phyloP scores from a whole-genome alignment of 257 asterid species.

The Solanum commersonii region DNA sequence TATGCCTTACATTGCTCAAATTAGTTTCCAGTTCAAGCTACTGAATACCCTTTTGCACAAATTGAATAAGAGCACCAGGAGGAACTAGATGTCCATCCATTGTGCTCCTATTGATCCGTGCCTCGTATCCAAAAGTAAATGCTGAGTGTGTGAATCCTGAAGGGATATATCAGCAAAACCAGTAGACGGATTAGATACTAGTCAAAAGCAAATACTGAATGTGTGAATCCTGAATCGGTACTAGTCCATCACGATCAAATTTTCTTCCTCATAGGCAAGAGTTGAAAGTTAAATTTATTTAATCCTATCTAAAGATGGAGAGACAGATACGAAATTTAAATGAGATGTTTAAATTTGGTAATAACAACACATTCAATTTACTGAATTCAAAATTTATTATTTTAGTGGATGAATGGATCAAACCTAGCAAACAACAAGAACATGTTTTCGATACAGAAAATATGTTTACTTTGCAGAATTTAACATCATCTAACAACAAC shows the following conservation, averaged over 20 bases:
- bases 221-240: not conserved
- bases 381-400: not conserved
- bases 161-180: not conserved
- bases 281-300: not conserved
- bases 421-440: too few species aligned
- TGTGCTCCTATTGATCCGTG: not conserved
- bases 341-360: too few species aligned
- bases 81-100: too few species aligned
- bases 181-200: not conserved
- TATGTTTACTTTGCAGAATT: not conserved
- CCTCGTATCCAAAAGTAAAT: constrained; percentile 72
- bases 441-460: not conserved
- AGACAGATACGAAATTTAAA: too few species aligned
- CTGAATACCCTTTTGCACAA: too few species aligned
- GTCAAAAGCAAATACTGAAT: too few species aligned
- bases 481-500: not conserved
- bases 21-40: too few species aligned
- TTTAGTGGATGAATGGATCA: not conserved
- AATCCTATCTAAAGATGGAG: too few species aligned
- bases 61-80: too few species aligned
- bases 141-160: too few species aligned
- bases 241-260: not conserved
- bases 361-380: too few species aligned
- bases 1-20: too few species aligned
- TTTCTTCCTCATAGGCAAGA: not conserved